Evolutionary conservation across 1,139 yeast species (phyloP).

Genomic region (Geotrichum carabidarum): DNA sequence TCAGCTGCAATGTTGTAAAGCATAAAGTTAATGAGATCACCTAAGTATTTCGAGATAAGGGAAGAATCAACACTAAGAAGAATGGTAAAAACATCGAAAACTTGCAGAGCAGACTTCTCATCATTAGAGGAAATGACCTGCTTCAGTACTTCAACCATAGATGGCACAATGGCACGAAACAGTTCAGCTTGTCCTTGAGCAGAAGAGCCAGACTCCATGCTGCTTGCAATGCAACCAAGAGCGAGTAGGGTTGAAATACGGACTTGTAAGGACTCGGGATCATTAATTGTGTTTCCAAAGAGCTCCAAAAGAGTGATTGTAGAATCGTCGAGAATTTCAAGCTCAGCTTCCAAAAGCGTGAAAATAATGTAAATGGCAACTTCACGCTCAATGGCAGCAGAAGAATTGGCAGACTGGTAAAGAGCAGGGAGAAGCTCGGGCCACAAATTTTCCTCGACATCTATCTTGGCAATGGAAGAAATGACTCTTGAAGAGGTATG

Average conservation of each 20-base stretch:
- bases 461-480: conserved; percentile 76
- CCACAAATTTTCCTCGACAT: conserved; percentile 68
- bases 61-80: conserved; percentile 70
- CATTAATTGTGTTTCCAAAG: conserved; percentile 62
- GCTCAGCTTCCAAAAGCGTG: conserved; percentile 67
- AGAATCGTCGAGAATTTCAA: conserved; percentile 57
- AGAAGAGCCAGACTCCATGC: conserved; percentile 50
- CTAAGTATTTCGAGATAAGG: conserved; percentile 71
- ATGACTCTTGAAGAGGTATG: conserved; percentile 88
- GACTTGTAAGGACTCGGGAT: conserved; percentile 59
- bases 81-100: conserved; percentile 82
- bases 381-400: conserved; percentile 62
- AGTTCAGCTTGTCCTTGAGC: conserved; percentile 49
- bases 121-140: conserved; percentile 70
- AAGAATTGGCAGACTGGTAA: conserved; percentile 60
- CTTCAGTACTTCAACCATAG: conserved; percentile 75
- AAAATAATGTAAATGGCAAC: conserved; percentile 76
- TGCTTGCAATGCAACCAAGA: conserved; percentile 68
- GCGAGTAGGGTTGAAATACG: conserved; percentile 82
- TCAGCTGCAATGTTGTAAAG: conserved; percentile 64
- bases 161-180: conserved; percentile 68
- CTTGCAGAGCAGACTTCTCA: conserved; percentile 62
- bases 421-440: conserved; percentile 68
- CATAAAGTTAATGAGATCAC: conserved; percentile 65
- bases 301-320: conserved; percentile 64